Conservation (phyloP, 139 green algal genomes). For the Picochlorum sp. region DNA sequence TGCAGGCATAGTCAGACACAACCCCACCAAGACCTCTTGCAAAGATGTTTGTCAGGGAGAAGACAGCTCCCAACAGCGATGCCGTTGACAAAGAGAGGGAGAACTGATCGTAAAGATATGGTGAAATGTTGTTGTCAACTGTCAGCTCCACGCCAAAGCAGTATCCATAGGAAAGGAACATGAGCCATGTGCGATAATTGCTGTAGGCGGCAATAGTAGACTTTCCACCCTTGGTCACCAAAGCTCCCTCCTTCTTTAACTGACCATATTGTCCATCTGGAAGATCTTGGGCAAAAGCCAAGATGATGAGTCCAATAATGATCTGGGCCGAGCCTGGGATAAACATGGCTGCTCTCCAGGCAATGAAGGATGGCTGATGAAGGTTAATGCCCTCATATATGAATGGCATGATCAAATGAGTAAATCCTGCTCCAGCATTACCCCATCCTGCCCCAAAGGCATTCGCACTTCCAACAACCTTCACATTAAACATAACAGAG, state of each 20-base stretch:
- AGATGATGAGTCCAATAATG: slow-evolving; percentile 49
- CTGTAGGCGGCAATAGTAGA: slow-evolving; percentile 20
- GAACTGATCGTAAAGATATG: slow-evolving; percentile 67
- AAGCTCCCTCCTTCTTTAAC: slow-evolving; percentile 58
- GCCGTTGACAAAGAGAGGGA: slow-evolving; percentile 42
- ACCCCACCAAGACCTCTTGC: slow-evolving; percentile 67
- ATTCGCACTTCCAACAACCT: slow-evolving; percentile 85
- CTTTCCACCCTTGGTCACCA: slow-evolving; percentile 34
- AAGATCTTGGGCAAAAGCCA: slow-evolving; percentile 60
- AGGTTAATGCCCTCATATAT: slow-evolving; percentile 53
- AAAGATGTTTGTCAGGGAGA: slow-evolving; percentile 90
- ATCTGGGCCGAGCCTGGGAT: slow-evolving; percentile 65
- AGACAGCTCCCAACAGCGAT: slow-evolving; percentile 61
- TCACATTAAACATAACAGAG: slow-evolving; percentile 77
- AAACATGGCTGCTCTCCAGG: slow-evolving; percentile 87
- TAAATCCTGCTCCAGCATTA: slow-evolving; percentile 79
- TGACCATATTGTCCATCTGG: slow-evolving; percentile 80
- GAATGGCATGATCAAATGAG: slow-evolving; percentile 87
- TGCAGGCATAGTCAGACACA: slow-evolving; percentile 43
- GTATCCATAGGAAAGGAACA: slow-evolving; percentile 58
- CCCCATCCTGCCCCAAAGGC: slow-evolving; percentile 77
- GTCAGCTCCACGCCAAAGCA: slow-evolving; percentile 69
- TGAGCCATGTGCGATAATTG: slow-evolving; percentile 40
- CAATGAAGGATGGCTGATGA: slow-evolving; percentile 38
- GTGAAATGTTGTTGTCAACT: slow-evolving; percentile 63